These are phyloP conservation scores for Gossypium davidsonii DNA, from an alignment of 441 rosid species.

Conservation along the genomic window DNA sequence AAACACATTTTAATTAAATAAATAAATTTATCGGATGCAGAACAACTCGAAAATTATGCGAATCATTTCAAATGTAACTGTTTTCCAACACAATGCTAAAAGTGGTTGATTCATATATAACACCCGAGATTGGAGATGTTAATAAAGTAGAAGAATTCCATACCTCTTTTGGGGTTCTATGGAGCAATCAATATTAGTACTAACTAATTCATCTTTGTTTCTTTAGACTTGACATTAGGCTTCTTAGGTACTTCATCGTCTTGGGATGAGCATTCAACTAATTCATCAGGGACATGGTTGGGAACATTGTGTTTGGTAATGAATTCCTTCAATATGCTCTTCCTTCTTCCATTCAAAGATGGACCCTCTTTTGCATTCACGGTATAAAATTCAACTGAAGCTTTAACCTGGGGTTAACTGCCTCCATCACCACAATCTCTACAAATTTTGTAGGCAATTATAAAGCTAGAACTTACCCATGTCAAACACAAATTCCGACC, in stretches of 20 bases:
- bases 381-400: not conserved
- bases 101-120: too few relatives aligned
- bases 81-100: too few relatives aligned
- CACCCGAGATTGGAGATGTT: too few relatives aligned
- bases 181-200: too few relatives aligned
- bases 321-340: slow-evolving; percentile 5
- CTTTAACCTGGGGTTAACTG: not conserved
- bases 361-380: not conserved
- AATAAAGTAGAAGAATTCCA: too few relatives aligned
- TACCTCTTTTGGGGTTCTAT: too few relatives aligned
- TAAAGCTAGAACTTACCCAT: not conserved
- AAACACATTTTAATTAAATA: too few relatives aligned
- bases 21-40: too few relatives aligned
- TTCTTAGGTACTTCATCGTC: not conserved
- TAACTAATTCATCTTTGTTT: too few relatives aligned
- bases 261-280: not conserved
- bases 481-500: too few relatives aligned
- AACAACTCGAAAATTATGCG: too few relatives aligned
- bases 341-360: not conserved
- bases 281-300: slow-evolving; percentile 7
- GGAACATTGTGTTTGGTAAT: not conserved
- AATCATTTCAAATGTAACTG: too few relatives aligned
- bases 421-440: slow-evolving; percentile 3
- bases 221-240: not conserved
- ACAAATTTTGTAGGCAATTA: not conserved